Percentiles rank a stretch among this genome's conserved stretches.
Evolutionary conservation across 1,284 basidiomycete species (phyloP).

Genomic region (Vanrija sp.): DNA sequence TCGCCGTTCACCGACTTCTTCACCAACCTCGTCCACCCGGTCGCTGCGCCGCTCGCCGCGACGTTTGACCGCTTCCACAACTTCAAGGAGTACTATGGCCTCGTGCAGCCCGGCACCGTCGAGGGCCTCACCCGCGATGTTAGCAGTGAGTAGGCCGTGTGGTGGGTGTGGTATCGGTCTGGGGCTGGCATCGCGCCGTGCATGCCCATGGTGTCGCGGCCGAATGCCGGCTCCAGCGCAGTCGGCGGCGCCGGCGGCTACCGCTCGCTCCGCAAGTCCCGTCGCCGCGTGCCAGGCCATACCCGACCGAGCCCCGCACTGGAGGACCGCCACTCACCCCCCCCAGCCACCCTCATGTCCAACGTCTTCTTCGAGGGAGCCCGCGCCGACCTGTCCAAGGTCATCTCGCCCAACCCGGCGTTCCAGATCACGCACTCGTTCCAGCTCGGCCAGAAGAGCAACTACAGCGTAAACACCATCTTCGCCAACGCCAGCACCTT

Average conservation of each 20-base stretch:
- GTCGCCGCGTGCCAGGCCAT: not conserved
- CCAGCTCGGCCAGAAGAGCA: conserved; percentile 60
- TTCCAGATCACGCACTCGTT: conserved; percentile 99
- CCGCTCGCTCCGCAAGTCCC: too few species aligned
- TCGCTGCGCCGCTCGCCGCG: conserved; percentile 57
- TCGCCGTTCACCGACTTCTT: conserved; percentile 41
- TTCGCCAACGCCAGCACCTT: conserved; percentile 74
- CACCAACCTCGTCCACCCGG: conserved; percentile 39
- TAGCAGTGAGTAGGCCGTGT: conserved; percentile 58
- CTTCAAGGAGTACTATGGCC: conserved; percentile 73
- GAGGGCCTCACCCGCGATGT: conserved; percentile 89
- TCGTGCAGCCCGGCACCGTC: conserved; percentile 81
- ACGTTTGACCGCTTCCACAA: conserved; percentile 67
- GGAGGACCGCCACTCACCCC: not conserved
- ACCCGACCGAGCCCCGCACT: too few species aligned
- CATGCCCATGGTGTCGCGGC: too few species aligned
- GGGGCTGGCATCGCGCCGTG: too few species aligned
- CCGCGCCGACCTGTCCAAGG: conserved; percentile 92
- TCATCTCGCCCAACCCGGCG: conserved; percentile 83
- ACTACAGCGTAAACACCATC: conserved; percentile 93
- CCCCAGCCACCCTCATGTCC: conserved; percentile 78
- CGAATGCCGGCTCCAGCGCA: too few species aligned
- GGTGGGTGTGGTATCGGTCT: not conserved
- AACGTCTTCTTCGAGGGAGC: conserved; percentile 98
- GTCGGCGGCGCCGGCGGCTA: too few species aligned